A percentile compares a stretch with the other conserved stretches of the same genome.
These are phyloP conservation scores for Talaromyces wortmannii DNA, from an alignment of 495 filamentous ascomycete genomes.

Conservation along the genomic window DNA sequence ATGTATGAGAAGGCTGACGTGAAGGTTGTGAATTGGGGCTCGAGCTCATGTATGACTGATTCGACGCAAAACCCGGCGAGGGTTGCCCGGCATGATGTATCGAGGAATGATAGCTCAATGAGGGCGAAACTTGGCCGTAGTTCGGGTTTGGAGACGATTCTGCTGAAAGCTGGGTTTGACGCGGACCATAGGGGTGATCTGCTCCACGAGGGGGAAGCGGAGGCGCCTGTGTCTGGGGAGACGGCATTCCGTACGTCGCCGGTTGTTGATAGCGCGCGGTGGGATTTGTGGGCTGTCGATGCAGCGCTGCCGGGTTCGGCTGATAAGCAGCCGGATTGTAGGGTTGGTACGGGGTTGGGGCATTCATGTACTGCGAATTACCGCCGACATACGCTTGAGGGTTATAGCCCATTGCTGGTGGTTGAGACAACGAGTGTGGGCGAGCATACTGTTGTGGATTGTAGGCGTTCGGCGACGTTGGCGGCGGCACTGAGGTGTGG, in stretches of 20 bases:
- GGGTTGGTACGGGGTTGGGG: conserved; percentile 43
- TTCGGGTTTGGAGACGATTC: conserved; percentile 10
- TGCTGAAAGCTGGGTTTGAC: conserved; percentile 19
- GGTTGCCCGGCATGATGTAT: conserved; percentile 10
- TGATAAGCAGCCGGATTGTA: conserved; percentile 72
- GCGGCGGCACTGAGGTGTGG: conserved; percentile 36
- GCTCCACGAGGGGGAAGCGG: conserved; percentile 41
- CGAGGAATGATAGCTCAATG: conserved; percentile 13
- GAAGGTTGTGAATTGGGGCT: conserved; percentile 14
- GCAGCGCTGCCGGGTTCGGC: conserved; percentile 11
- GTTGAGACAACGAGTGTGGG: conserved; percentile 49
- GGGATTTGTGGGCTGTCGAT: conserved; percentile 16
- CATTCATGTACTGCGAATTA: conserved; percentile 16
- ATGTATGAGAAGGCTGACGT: conserved; percentile 18
- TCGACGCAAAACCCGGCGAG: conserved; percentile 16
- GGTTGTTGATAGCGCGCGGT: conserved; percentile 12
- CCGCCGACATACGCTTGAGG: conserved; percentile 32
- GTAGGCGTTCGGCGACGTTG: conserved; percentile 52
- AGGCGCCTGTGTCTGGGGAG: conserved; percentile 25
- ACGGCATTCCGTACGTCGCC: conserved; percentile 24
- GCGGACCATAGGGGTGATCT: conserved; percentile 40
- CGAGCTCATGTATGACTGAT: conserved; percentile 14
- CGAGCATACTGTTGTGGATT: conserved; percentile 77
- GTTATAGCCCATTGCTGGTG: conserved; percentile 28
- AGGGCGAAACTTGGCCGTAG: conserved; percentile 7